phyloP scores from a whole-genome alignment of 129 eudicot species.

The sunflower (Helianthus annuus) region DNA sequence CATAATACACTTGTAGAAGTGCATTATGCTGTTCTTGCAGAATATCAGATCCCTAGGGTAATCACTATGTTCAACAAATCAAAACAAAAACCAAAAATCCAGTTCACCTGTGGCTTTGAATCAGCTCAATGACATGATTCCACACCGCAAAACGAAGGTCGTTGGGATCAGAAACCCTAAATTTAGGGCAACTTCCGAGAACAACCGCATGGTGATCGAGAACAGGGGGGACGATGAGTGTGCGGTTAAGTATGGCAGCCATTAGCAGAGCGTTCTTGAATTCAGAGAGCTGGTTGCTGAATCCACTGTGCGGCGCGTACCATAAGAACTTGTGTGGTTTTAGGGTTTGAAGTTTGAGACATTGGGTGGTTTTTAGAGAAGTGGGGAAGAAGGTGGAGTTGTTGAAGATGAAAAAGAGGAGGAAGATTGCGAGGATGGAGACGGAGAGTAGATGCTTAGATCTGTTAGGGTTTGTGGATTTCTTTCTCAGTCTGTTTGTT shows the following conservation, averaged over 20 bases:
- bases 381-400: conserved; percentile 38
- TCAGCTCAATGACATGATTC: conserved; percentile 66
- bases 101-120: conserved; percentile 55
- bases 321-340: conserved; percentile 51
- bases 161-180: conserved; percentile 70
- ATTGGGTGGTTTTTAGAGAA: conserved; percentile 28
- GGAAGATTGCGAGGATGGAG: conserved; percentile 35
- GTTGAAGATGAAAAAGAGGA: conserved; percentile 46
- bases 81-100: neutral
- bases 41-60: no score
- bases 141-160: conserved; percentile 71
- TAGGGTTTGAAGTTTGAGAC: conserved; percentile 16
- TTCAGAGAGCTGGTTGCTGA: conserved; percentile 97
- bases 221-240: conserved; percentile 84
- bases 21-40: no score
- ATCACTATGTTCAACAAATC: no score
- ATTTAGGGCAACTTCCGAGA: conserved; percentile 95
- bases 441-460: conserved; percentile 41
- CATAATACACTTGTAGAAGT: no score
- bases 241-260: conserved; percentile 76
- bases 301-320: conserved; percentile 99
- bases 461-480: conserved; percentile 24
- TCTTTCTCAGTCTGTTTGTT: conserved; percentile 49
- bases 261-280: conserved; percentile 72
- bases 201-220: conserved; percentile 97